These are phyloP conservation scores for Cutaneotrichosporon curvatum DNA, from an alignment of 1,284 basidiomycete genomes.

Conservation along the genomic window DNA sequence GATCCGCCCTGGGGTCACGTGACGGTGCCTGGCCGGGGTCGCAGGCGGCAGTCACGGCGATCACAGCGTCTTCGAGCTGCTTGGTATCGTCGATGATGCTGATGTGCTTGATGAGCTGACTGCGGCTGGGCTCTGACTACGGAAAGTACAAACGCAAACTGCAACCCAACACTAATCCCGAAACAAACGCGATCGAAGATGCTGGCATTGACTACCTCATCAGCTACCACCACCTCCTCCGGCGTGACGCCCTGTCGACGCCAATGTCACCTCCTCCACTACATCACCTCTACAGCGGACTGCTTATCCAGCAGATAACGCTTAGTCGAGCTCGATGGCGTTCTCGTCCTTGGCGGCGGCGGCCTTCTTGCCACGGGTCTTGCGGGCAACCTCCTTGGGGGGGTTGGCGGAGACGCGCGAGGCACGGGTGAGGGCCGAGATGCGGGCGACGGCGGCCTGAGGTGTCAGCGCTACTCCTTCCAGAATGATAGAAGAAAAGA, in stretches of 20 bases:
- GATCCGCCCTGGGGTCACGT: too few species aligned
- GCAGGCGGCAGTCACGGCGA: too few species aligned
- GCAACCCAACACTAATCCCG: too few species aligned
- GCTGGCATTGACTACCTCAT: slow-evolving; percentile 15
- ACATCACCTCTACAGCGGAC: slow-evolving; percentile 1
- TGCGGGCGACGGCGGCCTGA: slow-evolving; percentile 72
- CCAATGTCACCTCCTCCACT: not conserved
- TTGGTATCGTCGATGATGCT: too few species aligned
- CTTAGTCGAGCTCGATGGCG: slow-evolving; percentile 45
- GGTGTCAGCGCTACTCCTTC: slow-evolving; percentile 8
- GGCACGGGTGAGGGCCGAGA: slow-evolving; percentile 63
- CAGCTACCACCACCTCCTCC: slow-evolving; percentile 14
- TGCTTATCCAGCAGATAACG: not conserved
- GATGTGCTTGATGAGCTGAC: too few species aligned
- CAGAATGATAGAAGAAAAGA: not conserved
- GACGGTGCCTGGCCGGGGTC: too few species aligned
- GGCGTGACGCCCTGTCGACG: slow-evolving; percentile 5
- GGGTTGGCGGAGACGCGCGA: slow-evolving; percentile 65
- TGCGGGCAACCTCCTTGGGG: slow-evolving; percentile 55
- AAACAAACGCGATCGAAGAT: not conserved
- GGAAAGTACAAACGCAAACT: too few species aligned
- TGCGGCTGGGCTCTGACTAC: too few species aligned
- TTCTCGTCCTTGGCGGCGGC: slow-evolving; percentile 55
- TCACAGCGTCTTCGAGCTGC: too few species aligned
- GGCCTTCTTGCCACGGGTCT: slow-evolving; percentile 71